phyloP scores from a whole-genome alignment of 805 yeast species.

The Nakazawaea siamensis region DNA sequence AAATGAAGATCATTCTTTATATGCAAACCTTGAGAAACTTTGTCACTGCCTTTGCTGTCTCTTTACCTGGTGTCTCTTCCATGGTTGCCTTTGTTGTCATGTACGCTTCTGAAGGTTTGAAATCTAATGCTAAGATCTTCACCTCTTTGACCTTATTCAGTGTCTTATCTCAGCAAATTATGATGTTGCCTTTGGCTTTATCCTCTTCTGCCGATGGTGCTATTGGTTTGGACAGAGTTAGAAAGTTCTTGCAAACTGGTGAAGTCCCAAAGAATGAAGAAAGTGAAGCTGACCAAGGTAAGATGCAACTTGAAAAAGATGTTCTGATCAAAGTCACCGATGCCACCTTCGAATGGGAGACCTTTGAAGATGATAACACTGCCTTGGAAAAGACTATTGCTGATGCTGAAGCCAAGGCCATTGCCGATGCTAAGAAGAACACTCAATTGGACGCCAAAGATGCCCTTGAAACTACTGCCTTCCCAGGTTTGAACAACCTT shows the following conservation, averaged over 20 bases:
- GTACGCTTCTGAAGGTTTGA: slow-evolving; percentile 24
- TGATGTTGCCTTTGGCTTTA: slow-evolving; percentile 63
- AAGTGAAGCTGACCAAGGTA: slow-evolving; percentile 10
- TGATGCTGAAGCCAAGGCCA: background rate
- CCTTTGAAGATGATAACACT: slow-evolving; percentile 20
- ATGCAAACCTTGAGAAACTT: slow-evolving; percentile 60
- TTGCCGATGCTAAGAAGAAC: slow-evolving; percentile 1
- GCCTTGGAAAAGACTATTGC: slow-evolving; percentile 19
- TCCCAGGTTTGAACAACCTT: slow-evolving; percentile 42
- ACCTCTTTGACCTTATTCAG: slow-evolving; percentile 63
- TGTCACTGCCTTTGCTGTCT: slow-evolving; percentile 47
- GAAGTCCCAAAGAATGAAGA: slow-evolving; percentile 27
- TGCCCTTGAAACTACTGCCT: slow-evolving; percentile 17
- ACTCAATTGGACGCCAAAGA: slow-evolving; percentile 1
- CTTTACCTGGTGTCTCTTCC: slow-evolving; percentile 60
- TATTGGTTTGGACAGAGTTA: slow-evolving; percentile 52
- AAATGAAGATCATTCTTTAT: slow-evolving; percentile 47
- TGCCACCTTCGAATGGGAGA: slow-evolving; percentile 69
- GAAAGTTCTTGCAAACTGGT: slow-evolving; percentile 34
- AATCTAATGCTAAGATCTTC: slow-evolving; percentile 54
- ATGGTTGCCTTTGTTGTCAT: slow-evolving; percentile 44
- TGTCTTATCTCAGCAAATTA: slow-evolving; percentile 50
- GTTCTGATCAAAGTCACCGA: slow-evolving; percentile 42
- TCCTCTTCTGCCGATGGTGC: slow-evolving; percentile 59
- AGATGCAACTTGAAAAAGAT: slow-evolving; percentile 14